phyloP scores from a whole-genome alignment of 768 basidiomycete species.

The Sporobolomyces roseus region DNA sequence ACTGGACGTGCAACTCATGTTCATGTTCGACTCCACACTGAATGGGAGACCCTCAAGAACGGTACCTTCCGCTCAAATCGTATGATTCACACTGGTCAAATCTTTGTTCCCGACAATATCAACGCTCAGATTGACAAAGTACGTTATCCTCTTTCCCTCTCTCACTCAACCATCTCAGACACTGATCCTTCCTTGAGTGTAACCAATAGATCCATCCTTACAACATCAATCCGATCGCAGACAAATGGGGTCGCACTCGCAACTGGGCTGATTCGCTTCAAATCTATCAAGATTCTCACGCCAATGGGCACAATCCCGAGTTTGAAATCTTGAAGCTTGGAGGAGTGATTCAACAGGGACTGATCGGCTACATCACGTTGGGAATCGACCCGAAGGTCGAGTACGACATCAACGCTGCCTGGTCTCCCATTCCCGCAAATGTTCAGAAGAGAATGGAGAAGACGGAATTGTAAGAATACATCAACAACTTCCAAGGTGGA shows the following conservation, averaged over 20 bases:
- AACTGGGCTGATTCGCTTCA: conserved; percentile 49
- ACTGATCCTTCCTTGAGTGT: no score
- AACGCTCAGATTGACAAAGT: conserved; percentile 48
- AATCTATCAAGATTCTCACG: conserved; percentile 47
- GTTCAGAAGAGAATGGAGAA: conserved; percentile 14
- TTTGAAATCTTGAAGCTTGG: conserved; percentile 47
- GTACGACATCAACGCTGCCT: conserved; percentile 20
- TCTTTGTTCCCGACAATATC: conserved; percentile 47
- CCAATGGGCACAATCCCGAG: conserved; percentile 46
- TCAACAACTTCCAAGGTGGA: no score
- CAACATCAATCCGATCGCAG: conserved; percentile 46
- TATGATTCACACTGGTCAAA: conserved; percentile 47
- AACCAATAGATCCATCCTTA: conserved; percentile 42
- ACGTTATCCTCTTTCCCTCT: neutral
- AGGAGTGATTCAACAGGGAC: conserved; percentile 46
- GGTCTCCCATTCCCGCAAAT: conserved; percentile 1
- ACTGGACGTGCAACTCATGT: conserved; percentile 42
- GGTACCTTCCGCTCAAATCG: conserved; percentile 42
- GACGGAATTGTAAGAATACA: conserved; percentile 4
- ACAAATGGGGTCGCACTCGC: conserved; percentile 47
- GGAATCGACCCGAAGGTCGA: conserved; percentile 41
- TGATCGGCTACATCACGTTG: conserved; percentile 48
- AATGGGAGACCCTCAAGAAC: conserved; percentile 44
- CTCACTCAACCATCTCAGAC: neutral
- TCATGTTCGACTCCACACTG: conserved; percentile 44